Evolutionary conservation across 208 protist genomes (phyloP), one percentile per base, ranked within the genome.

Genomic region (Porcisia deanei): DNA sequence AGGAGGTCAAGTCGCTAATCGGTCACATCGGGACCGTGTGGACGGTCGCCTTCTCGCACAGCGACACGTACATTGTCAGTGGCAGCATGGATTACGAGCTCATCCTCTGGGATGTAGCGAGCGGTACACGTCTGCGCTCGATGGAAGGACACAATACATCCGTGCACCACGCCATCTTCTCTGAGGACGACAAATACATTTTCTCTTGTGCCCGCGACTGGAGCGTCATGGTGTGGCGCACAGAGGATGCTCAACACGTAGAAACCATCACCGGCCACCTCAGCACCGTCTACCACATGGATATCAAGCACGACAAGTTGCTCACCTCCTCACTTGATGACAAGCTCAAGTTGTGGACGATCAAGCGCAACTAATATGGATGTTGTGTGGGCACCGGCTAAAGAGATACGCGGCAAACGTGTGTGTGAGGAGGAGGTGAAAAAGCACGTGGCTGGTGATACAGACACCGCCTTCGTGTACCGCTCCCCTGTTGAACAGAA

Each of bases 11-110:
- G 52, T 87, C 89, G 22, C 82, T 95, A 30, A 22, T 80, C 34
- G 93, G 93, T n/a, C 93, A 97, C 83, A 89, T 82, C 34, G 90
- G 89, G 47, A 95, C 91, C 9, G 88, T 97, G 25, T 97, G 93
- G 91, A 92, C 91, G 39, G 88, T 90, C 10, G 30, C 59, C 61
- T 96, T 87, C 83, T 95, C 88, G 14, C 69, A 91, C 80, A 84
- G 83, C 69, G 93, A 96, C 74, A 78, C 58, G 47, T 88, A 85
- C 73, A 81, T 97, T 49, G 83, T 97, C 49, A 92, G 87, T 45
- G 84, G 90, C 30, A 92, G 90, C 70, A 96, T 96, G 93, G 91
- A 96, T 77, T 85, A 94, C 75, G 89, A 95, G 72, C 83, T 97
- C 55, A 91, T 89, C 74, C 67, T 97, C 25, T 97, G 93, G 89